Base-by-base conservation (phyloP, 2,329 filamentous ascomycete species). In the Massarina eburnea region DNA sequence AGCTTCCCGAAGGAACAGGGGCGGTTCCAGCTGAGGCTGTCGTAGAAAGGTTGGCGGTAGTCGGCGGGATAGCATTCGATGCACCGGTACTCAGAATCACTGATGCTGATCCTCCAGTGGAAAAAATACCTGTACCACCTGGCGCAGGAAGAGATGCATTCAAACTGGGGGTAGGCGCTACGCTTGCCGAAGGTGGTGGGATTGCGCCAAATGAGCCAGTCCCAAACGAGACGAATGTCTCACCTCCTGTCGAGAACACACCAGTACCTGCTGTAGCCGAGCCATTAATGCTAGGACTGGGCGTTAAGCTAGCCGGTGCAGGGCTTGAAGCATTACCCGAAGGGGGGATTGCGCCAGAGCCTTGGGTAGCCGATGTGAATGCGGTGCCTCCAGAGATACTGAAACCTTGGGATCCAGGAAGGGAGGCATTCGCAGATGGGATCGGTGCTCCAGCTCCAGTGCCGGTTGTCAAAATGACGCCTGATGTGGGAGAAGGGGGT, bases 341-440 rank as follows among this genome's bases (percentile, higher is more conserved):
- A 4, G 43, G 51, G 29, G 48, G 30, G n/a, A 56, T 38, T 2
- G 48, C 9, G 6, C 52, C 52, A 32, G 35, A 42, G 19, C 35
- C 45, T 17, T 41, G 33, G 19, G 48, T 48, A 18, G 26, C 30
- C 27, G 44, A 47, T 3, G 46, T 43, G 4, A 49, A 20, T 6
- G 34, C 43, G 9, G 49, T 58, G 19, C 53, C 49, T 21, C 53
- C 45, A 3, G 37, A 47, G 2, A 48, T 27, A 6, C 53, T 50
- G n/a, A 52, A 37, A 18, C 54, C 54, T 4, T 39, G 38, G 17
- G 29, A 29, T 14, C 55, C 54, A 12, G 24, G 24, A 26, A 35
- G 24, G 33, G 50, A 36, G 8, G 20, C 18, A 19, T 45, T 41
- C 22, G 39, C 9, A 12, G 32, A 40, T 10, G 15, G 21, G 4